Evolutionary conservation across 2,329 filamentous ascomycete genomes (phyloP).

Genomic region (Tympanopsis confertula): DNA sequence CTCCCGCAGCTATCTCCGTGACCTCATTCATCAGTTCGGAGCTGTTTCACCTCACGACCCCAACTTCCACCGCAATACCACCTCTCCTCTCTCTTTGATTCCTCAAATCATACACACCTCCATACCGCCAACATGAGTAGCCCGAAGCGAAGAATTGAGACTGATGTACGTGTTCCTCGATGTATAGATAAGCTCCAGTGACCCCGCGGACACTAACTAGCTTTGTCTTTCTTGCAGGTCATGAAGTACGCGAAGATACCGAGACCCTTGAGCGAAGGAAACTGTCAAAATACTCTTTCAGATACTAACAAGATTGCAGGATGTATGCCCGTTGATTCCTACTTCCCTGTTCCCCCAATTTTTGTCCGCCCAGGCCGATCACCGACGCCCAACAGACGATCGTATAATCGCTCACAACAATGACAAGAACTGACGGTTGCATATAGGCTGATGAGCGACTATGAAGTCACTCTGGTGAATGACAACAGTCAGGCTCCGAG

Average conservation of each 20-base stretch:
- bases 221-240: constrained; percentile 41
- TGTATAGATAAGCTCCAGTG: background rate
- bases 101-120: background rate
- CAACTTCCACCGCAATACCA: background rate
- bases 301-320: constrained; percentile 38
- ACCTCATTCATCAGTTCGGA: background rate
- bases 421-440: background rate
- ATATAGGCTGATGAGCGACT: constrained; percentile 99
- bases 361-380: background rate
- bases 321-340: background rate
- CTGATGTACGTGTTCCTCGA: constrained; percentile 51
- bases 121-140: constrained; percentile 67
- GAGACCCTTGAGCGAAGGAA: too few species aligned
- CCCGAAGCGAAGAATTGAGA: constrained; percentile 89
- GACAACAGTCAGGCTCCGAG: constrained; percentile 68
- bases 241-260: constrained; percentile 84
- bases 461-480: constrained; percentile 93
- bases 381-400: background rate
- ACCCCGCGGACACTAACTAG: background rate
- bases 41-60: background rate
- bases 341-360: too few species aligned
- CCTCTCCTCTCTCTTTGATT: background rate
- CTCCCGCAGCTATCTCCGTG: background rate
- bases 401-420: background rate
- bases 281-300: constrained; percentile 11